Base-by-base conservation (phyloP, 768 basidiomycete genomes). In the Daedalea quercina region DNA sequence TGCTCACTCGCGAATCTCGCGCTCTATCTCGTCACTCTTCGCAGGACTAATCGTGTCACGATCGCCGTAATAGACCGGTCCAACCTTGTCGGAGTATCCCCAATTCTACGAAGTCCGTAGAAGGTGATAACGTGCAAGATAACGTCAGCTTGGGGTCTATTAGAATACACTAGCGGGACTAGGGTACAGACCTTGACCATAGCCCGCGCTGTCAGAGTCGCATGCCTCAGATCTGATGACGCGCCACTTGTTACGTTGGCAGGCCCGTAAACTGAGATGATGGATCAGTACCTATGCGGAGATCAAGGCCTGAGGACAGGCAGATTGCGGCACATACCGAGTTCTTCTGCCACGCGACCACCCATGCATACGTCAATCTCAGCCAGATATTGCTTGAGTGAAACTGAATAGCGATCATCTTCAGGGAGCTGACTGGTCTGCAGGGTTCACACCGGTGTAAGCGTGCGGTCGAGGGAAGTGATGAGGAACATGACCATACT, bases 171-270 rank as follows among this genome's bases (percentile, higher is more conserved):
- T 25, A 19, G 23, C 23, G 6, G 12, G 31, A 25, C 50, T 52
- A 44, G 51, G 19, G 24, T 25, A 59, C 78, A 67, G 66, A 91
- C 93, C 78, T 89, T 87, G 58, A 97, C 92, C 94, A 97, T 96
- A 26, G 77, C 71, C 4, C 80, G 76, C 9, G 94, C 94, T 17
- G 84, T 87, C 44, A 75, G 67, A 3, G 91, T 96, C 3, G 94
- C 96, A 42, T 76, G 74, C 57, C 73, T 73, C 49, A 99, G 80
- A 69, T 99, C 94, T 56, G 88, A 91, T 51, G 87, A 88, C 45
- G 92, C 93, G 20, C 95, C 95, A 57, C 90, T 94, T 17, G 93
- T 91, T 40, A 96, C 82, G 60, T 88, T 85, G 48, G 94, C 89
- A 54, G 79, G 67, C 3, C 94, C 94, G 64, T 91, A 95, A 54